Conservation (phyloP, 2,329 filamentous ascomycete species). For the Penicillium sclerotiorum region DNA sequence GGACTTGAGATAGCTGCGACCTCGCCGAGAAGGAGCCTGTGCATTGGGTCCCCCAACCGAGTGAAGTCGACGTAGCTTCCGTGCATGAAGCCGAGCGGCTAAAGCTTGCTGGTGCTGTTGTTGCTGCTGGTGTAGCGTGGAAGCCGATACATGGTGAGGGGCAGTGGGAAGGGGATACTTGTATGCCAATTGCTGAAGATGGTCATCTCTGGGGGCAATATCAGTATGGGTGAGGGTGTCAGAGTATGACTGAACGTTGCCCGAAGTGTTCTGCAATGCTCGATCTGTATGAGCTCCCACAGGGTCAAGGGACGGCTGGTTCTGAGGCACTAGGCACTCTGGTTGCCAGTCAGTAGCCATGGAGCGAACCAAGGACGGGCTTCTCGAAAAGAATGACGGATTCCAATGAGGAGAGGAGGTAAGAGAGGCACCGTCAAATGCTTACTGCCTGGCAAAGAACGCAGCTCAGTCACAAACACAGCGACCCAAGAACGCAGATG, state of each 20-base stretch:
- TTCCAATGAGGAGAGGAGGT: constrained; percentile 37
- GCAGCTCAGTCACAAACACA: constrained; percentile 37
- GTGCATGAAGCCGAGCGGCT: constrained; percentile 36
- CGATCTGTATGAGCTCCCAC: constrained; percentile 40
- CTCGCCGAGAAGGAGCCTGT: constrained; percentile 30
- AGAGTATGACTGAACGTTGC: constrained; percentile 47
- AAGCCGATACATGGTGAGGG: constrained; percentile 29
- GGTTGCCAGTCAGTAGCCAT: constrained; percentile 47
- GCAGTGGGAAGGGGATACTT: constrained; percentile 40
- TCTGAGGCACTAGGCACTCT: constrained; percentile 42
- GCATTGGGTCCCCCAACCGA: constrained; percentile 34
- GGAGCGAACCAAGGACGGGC: constrained; percentile 35
- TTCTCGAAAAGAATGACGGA: constrained; percentile 45
- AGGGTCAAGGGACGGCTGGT: constrained; percentile 39
- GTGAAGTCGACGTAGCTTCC: constrained; percentile 40
- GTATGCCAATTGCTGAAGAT: constrained; percentile 37
- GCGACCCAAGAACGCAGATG: constrained; percentile 41
- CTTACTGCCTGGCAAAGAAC: constrained; percentile 43
- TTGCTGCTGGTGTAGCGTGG: constrained; percentile 29
- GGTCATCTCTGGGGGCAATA: constrained; percentile 34
- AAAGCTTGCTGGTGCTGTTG: constrained; percentile 31
- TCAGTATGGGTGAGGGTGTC: constrained; percentile 35
- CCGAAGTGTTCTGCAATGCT: constrained; percentile 46
- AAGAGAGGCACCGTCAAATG: constrained; percentile 39
- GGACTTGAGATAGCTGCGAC: constrained; percentile 43